Evolutionary conservation across 2,329 filamentous ascomycete genomes (phyloP), one percentile per base, ranked within the genome.

Genomic region (Fusarium hostae): DNA sequence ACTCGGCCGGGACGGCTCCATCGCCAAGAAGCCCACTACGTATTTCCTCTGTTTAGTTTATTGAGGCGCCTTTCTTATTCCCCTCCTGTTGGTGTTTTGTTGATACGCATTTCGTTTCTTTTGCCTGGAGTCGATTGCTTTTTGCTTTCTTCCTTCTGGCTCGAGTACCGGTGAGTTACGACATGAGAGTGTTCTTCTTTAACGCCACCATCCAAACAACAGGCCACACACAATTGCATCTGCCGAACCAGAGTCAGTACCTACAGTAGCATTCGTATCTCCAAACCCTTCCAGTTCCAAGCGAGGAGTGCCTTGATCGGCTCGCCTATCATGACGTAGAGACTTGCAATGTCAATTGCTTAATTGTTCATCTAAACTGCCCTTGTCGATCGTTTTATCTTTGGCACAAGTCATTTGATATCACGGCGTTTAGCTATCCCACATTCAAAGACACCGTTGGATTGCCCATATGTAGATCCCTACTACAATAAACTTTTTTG

Each of bases 21-120:
- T 66, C 35, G 57, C 71, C 59, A 73, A 71, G 71, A 66, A 62
- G 40, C 55, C 66, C 39, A 35, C 59, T 60, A 59, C 43, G 58
- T 63, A 52, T 57, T 37, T 55, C 28, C 24, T 59, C 59, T 52
- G 37, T 45, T 59, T 48, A 47, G 41, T 58, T 44, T 61, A 48
- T 45, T 12, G 20, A 54, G 10, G 24, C 39, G n/a, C 54, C 59
- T 51, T 54, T 55, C 59, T 63, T 58, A 45, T 52, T 56, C 58
- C 56, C 50, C 22, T 39, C 9, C 32, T 22, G 50, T 35, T 57
- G 34, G 41, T 41, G 35, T 55, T 22, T 56, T 43, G 47, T 59
- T 47, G 48, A 28, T 30, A 48, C 30, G 22, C 28, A 40, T 37
- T 15, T 60, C 32, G 30, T 26, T 51, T 56, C 39, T 20, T 43